Base-by-base conservation (phyloP, 2,329 filamentous ascomycete species). In the Ascosphaera apis region DNA sequence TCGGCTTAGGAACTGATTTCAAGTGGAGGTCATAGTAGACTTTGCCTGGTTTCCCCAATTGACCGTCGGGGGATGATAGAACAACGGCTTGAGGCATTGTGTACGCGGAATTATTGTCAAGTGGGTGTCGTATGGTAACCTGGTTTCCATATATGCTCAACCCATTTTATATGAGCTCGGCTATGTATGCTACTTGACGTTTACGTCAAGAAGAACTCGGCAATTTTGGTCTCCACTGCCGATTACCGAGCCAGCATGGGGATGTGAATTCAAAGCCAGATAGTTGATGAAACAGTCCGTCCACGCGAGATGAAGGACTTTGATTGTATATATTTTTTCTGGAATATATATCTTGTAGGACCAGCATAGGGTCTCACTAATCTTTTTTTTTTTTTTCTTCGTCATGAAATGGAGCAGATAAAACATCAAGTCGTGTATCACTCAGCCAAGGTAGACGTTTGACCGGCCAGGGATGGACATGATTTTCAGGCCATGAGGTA, bases 11-110 rank as follows among this genome's bases (percentile, higher is more conserved):
- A 12, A 76, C 56, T 23, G 71, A 60, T 42, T 69, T 70, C 37
- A 79, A 45, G n/a, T 49, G 46, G 30, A 60, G 49, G 6, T 54
- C 54, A 42, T 58, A 59, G 59, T 86, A 92, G 43, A 91, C 84
- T 55, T 84, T 63, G 39, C 83, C 83, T 6, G 83, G 83, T 59
- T 84, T 86, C 46, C 58, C 58, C 7, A 56, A 56, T 35, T 58
- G 56, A 43, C 78, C 80, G 44, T 82, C 76, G 36, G 77, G 61
- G 38, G 54, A 46, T 31, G 49, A 48, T 37, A 62, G 52, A 37
- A 55, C 58, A 33, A 62, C 48, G 39, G 57, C 51, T 43, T 59
- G 58, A 1, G 57, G 58, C 57, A 61, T 60, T n/a, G 31, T 25
- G 11, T 25, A 5, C 11, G 21, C 21, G 21, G 21, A 6, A 5